Percentiles rank a stretch among this genome's conserved stretches.
phyloP scores from a whole-genome alignment of 2,329 filamentous ascomycete species.

The Xylaria sp. region DNA sequence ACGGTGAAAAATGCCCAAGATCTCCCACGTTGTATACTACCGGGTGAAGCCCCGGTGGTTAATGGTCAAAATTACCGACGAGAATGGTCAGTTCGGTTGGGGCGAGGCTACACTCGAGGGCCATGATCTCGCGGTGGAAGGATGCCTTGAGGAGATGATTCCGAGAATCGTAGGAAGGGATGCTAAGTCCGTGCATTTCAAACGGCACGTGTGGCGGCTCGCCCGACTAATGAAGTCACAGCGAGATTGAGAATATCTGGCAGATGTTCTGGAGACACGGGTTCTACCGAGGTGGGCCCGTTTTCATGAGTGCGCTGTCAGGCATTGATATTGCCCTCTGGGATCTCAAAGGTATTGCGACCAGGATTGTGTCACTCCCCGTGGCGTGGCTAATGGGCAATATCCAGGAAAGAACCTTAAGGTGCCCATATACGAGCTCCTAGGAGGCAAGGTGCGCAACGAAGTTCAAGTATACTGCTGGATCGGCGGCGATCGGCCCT shows the following conservation, averaged over 20 bases:
- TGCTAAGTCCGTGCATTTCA: conserved; percentile 66
- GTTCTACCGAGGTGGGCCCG: conserved; percentile 82
- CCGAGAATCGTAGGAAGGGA: conserved; percentile 70
- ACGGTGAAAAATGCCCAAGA: conserved; percentile 65
- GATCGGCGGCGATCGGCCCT: conserved; percentile 80
- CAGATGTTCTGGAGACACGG: conserved; percentile 75
- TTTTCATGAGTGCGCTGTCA: conserved; percentile 82
- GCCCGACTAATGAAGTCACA: conserved; percentile 47
- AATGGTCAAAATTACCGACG: conserved; percentile 80
- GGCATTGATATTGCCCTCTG: conserved; percentile 84
- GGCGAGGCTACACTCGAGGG: conserved; percentile 80
- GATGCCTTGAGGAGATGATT: conserved; percentile 66
- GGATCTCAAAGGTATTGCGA: conserved; percentile 73
- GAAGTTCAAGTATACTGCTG: conserved; percentile 80
- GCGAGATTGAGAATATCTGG: conserved; percentile 85
- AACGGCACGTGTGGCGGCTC: background rate
- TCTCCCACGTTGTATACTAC: conserved; percentile 76
- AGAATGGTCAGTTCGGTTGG: conserved; percentile 73
- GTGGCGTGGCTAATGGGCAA: conserved; percentile 1
- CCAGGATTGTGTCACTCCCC: too few relatives aligned
- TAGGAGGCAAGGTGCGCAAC: conserved; percentile 78
- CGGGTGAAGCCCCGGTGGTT: conserved; percentile 80
- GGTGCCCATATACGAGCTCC: conserved; percentile 77
- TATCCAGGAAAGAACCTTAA: conserved; percentile 58
- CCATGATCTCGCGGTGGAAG: conserved; percentile 78